Evolutionary conservation across 75 land plant genomes (phyloP), one percentile per base, ranked within the genome.

Genomic region (Cupressus sempervirens): DNA sequence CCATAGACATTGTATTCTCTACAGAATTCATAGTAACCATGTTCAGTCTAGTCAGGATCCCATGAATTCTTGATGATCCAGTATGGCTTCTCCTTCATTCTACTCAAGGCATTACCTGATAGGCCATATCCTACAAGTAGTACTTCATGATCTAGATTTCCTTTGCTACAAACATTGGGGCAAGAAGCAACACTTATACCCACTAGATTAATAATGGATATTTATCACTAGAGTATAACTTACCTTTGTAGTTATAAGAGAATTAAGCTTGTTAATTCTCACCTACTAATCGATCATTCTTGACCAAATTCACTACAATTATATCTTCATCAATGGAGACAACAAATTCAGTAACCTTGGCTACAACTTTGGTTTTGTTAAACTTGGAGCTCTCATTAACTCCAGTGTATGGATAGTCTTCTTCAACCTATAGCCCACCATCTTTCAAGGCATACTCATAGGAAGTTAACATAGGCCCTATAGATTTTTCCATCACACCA

Each of bases 51-150:
- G 6, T 58, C 52, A 68, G 91, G 75, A 7, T 97, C 98, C 98
- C 98, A 96, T 4, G 98, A 96, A 82, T 96, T 96, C 89, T 96
- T 96, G 83, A 96, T 92, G 68, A 96, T 92, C 98, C 98, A 96
- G 85, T 92, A 96, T 0, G n/a, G n/a, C n/a, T n/a, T n/a, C n/a
- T n/a, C n/a, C n/a, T n/a, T n/a, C n/a, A n/a, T n/a, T n/a, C n/a
- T 86, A 12, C 87, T 76, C 18, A 91, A 91, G 52, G 94, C 70
- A 83, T 80, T 89, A 11, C 91, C 94, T 29, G 84, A 82, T 11
- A 89, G 76, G 14, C 93, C 93, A 62, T 93, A 93, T 35, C 94
- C 94, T 14, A 93, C 94, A 32, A 93, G 86, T 77, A 91, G 83
- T 7, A 93, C 93, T 23, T 93, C 94, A 29, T 93, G 94, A 83